A percentile compares a stretch with the other conserved stretches of the same genome.
Evolutionary conservation across 352 stramenopile species (phyloP).

Genomic region (Phytopythium montanum): DNA sequence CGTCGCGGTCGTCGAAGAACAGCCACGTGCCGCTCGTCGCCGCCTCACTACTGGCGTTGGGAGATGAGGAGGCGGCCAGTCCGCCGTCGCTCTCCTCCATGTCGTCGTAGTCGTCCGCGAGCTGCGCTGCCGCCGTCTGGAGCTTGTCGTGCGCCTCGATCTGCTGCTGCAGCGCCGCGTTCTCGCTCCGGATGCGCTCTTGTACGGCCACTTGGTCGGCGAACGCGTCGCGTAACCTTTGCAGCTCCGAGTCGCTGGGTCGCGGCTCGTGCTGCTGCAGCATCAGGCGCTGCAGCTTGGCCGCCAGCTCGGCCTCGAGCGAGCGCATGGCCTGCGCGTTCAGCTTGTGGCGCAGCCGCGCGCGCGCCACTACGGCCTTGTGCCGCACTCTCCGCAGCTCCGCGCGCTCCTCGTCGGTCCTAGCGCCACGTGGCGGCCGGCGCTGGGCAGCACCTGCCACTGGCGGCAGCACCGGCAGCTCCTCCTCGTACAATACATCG

Average conservation of each 20-base stretch:
- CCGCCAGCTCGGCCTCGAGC: slow-evolving; percentile 20
- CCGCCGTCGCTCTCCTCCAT: slow-evolving; percentile 1
- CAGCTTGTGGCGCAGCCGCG: slow-evolving; percentile 23
- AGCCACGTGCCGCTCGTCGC: slow-evolving; percentile 18
- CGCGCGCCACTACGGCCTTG: slow-evolving; percentile 33
- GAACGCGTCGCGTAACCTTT: slow-evolving; percentile 19
- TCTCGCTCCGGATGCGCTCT: slow-evolving; percentile 32
- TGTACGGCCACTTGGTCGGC: slow-evolving; percentile 23
- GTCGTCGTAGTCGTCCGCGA: slow-evolving; percentile 9
- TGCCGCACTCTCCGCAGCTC: slow-evolving; percentile 23
- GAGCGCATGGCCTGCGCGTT: slow-evolving; percentile 21
- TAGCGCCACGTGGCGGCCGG: background rate
- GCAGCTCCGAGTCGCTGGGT: background rate
- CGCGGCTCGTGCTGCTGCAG: slow-evolving; percentile 8
- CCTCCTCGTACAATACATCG: slow-evolving; percentile 20
- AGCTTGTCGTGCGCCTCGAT: slow-evolving; percentile 32
- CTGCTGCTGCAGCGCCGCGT: slow-evolving; percentile 26
- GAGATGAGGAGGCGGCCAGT: background rate
- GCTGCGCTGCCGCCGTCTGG: slow-evolving; percentile 5
- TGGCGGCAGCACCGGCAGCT: slow-evolving; percentile 11
- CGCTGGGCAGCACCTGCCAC: background rate
- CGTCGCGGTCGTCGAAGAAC: slow-evolving; percentile 27
- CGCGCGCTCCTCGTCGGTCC: slow-evolving; percentile 16
- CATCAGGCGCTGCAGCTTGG: slow-evolving; percentile 23
- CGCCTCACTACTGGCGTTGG: background rate